Percentiles rank a stretch among this genome's conserved stretches.
Conservation (phyloP, 2,329 filamentous ascomycete species). For the Colletotrichum cuscutae region DNA sequence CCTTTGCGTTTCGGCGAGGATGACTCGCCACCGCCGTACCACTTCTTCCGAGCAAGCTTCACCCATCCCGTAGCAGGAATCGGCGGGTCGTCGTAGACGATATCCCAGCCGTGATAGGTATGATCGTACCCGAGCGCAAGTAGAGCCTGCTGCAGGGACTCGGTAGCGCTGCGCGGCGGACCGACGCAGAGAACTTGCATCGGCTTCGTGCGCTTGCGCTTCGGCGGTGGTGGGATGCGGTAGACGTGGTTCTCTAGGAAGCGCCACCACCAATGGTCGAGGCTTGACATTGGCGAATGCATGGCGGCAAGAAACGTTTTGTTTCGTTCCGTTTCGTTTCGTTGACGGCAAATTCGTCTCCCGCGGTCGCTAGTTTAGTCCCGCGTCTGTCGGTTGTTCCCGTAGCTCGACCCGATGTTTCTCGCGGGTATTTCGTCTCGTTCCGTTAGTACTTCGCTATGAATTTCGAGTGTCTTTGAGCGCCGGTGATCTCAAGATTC, state of each 20-base stretch:
- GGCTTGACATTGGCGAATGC: conserved; percentile 20
- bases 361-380: not conserved
- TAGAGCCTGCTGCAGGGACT: conserved; percentile 47
- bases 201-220: conserved; percentile 44
- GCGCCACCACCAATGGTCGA: conserved; percentile 33
- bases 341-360: not conserved
- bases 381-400: not conserved
- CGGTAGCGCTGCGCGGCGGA: conserved; percentile 45
- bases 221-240: conserved; percentile 35
- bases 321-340: not conserved
- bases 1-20: not conserved
- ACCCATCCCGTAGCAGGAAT: conserved; percentile 39
- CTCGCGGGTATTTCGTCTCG: not conserved
- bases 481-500: conserved; percentile 1
- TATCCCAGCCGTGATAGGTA: conserved; percentile 48
- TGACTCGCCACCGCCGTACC: conserved; percentile 31
- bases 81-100: conserved; percentile 41
- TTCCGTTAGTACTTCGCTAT: not conserved
- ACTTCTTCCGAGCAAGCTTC: conserved; percentile 41
- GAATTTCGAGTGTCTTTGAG: not conserved
- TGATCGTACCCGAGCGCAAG: conserved; percentile 45
- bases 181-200: conserved; percentile 49
- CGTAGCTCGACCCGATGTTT: not conserved
- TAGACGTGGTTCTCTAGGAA: conserved; percentile 35
- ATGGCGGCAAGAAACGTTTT: not conserved